phyloP scores from a whole-genome alignment of 768 basidiomycete genomes.

The Suillus fuscotomentosus region DNA sequence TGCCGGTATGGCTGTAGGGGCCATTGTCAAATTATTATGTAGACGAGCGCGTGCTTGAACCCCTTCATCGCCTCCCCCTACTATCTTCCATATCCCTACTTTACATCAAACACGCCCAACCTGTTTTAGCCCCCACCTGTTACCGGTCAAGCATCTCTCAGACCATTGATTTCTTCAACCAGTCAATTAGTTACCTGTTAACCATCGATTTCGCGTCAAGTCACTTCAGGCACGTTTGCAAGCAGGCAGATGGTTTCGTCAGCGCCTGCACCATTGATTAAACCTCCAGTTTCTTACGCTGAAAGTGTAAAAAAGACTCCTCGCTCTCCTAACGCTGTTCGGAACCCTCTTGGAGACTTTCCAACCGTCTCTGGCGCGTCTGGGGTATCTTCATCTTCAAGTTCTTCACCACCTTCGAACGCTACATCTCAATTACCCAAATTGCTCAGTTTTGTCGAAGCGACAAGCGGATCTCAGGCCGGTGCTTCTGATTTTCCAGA shows the following conservation, averaged over 20 bases:
- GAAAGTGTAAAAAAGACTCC: slow-evolving; percentile 51
- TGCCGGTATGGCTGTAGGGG: slow-evolving; percentile 1
- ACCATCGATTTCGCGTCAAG: not conserved
- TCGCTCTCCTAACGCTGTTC: slow-evolving; percentile 18
- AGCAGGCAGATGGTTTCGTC: slow-evolving; percentile 28
- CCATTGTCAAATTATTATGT: slow-evolving; percentile 2
- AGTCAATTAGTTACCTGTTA: not conserved
- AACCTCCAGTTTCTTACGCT: slow-evolving; percentile 55
- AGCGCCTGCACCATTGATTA: slow-evolving; percentile 26
- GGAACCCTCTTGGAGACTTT: slow-evolving; percentile 8
- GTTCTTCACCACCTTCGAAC: slow-evolving; percentile 9
- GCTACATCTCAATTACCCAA: not conserved
- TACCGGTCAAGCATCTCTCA: not conserved
- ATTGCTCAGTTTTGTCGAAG: not conserved
- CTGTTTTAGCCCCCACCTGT: not conserved
- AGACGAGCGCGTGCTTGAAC: not conserved
- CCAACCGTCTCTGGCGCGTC: slow-evolving; percentile 3
- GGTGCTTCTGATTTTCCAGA: slow-evolving; percentile 3
- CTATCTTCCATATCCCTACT: not conserved
- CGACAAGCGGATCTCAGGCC: not conserved
- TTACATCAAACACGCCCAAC: not conserved
- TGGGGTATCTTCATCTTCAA: slow-evolving; percentile 4
- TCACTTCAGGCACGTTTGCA: not conserved
- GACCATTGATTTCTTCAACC: not conserved
- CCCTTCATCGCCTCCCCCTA: not conserved